Evolutionary conservation across 106 monocot species (phyloP).

Genomic region (Dendrobium chrysotoxum): DNA sequence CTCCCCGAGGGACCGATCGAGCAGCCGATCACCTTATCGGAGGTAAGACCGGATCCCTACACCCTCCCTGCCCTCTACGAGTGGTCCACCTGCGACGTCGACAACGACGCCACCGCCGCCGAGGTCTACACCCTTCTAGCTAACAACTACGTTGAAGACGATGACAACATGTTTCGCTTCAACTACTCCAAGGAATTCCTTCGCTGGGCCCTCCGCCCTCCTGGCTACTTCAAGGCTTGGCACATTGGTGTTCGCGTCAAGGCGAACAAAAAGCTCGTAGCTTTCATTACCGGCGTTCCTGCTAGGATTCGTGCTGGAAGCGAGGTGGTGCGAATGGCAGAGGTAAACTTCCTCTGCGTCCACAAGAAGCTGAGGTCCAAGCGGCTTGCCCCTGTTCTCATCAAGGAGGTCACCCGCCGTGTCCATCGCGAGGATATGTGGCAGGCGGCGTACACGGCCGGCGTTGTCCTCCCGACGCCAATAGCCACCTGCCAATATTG

Average conservation of each 20-base stretch:
- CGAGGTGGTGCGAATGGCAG: constrained; percentile 56
- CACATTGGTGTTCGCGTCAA: constrained; percentile 79
- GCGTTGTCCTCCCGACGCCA: constrained; percentile 59
- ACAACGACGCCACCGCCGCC: constrained; percentile 32
- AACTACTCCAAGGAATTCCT: constrained; percentile 80
- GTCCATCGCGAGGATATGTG: constrained; percentile 65
- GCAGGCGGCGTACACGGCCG: constrained; percentile 79
- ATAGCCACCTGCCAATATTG: constrained; percentile 64
- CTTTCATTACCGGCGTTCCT: constrained; percentile 79
- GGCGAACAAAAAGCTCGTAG: constrained; percentile 62
- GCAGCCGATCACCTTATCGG: constrained; percentile 48
- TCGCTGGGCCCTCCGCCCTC: constrained; percentile 74
- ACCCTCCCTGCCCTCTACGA: constrained; percentile 64
- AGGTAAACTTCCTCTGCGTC: constrained; percentile 77
- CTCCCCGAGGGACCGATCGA: constrained; percentile 69
- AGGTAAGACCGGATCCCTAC: constrained; percentile 56
- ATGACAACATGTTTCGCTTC: constrained; percentile 92
- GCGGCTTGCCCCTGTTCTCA: constrained; percentile 74
- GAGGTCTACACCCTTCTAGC: constrained; percentile 73
- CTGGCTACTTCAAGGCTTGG: constrained; percentile 54
- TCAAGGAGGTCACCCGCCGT: constrained; percentile 62
- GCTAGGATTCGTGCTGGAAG: constrained; percentile 47
- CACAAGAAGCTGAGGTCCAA: constrained; percentile 80
- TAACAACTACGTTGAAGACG: constrained; percentile 85
- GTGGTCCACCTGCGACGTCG: constrained; percentile 74